Evolutionary conservation across 345 rosid species (phyloP), one percentile per base, ranked within the genome.

Genomic region (Salix koriyanagi): DNA sequence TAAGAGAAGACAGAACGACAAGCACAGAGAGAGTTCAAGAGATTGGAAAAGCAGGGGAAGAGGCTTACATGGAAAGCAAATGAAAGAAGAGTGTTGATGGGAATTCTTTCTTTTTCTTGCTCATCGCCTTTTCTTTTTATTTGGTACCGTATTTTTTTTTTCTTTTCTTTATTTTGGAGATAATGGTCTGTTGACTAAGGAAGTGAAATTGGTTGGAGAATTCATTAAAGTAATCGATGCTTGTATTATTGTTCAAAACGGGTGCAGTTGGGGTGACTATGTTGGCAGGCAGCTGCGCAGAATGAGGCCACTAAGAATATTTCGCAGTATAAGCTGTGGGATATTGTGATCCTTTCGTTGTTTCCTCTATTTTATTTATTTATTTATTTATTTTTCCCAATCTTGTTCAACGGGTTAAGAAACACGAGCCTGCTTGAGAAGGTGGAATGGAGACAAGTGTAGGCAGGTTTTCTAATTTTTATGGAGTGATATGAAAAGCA

Each of bases 101-200:
- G 70, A 41, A 67, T 68, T 77, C 52, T 48, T 0, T 74, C 71
- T 73, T 67, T 37, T 70, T 39, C 56, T 70, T 77, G 71, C 50
- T 67, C 73, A 6, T 7, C 66, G 41, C 48, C 65, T 71, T 69
- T 60, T 76, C 52, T 46, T 50, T 69, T 60, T 36, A 77, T 68
- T 74, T 70, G 46, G 56, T 60, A 36, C 28, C 58, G 10, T 16
- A 68, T 10, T 75, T 11, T 56, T 74, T 46, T 46, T 41, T 65
- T 67, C 42, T 73, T 14, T 74, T 11, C 34, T 77, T 32, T 32
- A 28, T 34, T 61, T 23, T 0, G 61, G 62, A 70, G 83, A 81
- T 42, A 76, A 80, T 78, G 80, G 76, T 76, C 79, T 86, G 87
- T 86, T 87, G 88, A 87, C 90, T 77, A 79, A 34, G 42, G 62